phyloP scores from a whole-genome alignment of 2,329 filamentous ascomycete genomes.

The Pseudopyrenochaeta lycopersici region DNA sequence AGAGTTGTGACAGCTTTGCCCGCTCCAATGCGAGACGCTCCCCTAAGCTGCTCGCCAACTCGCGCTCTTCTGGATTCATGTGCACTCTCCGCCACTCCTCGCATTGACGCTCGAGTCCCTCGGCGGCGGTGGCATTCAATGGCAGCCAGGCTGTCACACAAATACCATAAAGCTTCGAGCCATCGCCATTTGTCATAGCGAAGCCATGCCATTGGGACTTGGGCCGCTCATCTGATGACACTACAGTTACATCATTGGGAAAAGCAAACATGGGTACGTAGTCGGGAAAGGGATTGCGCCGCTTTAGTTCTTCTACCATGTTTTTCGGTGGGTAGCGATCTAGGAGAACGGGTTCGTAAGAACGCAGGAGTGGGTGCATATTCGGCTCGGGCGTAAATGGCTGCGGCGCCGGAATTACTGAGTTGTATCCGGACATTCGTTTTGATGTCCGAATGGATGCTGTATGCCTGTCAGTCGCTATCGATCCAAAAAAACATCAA shows the following conservation, averaged over 20 bases:
- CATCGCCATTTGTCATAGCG: slow-evolving; percentile 94
- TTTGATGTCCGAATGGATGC: slow-evolving; percentile 82
- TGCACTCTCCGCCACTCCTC: slow-evolving; percentile 66
- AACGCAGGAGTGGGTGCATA: slow-evolving; percentile 93
- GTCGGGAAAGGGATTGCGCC: slow-evolving; percentile 88
- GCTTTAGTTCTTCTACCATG: slow-evolving; percentile 79
- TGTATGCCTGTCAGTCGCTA: slow-evolving; percentile 36
- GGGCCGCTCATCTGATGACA: slow-evolving; percentile 92
- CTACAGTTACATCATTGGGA: slow-evolving; percentile 95
- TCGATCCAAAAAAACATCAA: slow-evolving; percentile 31
- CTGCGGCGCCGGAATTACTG: slow-evolving; percentile 92
- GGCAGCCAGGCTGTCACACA: slow-evolving; percentile 94
- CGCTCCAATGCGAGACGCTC: slow-evolving; percentile 87
- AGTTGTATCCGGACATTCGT: slow-evolving; percentile 96
- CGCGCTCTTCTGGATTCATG: slow-evolving; percentile 90
- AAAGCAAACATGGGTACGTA: slow-evolving; percentile 99
- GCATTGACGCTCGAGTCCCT: slow-evolving; percentile 76
- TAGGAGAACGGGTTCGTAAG: slow-evolving; percentile 94
- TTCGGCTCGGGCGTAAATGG: slow-evolving; percentile 87
- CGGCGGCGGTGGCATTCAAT: slow-evolving; percentile 80
- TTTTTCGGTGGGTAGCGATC: slow-evolving; percentile 91
- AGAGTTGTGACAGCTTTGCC: slow-evolving; percentile 85
- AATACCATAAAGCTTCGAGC: slow-evolving; percentile 89
- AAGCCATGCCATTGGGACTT: slow-evolving; percentile 99
- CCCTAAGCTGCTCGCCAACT: slow-evolving; percentile 89